phyloP scores from a whole-genome alignment of 1,139 yeast species.

The Hansenula sp. region DNA sequence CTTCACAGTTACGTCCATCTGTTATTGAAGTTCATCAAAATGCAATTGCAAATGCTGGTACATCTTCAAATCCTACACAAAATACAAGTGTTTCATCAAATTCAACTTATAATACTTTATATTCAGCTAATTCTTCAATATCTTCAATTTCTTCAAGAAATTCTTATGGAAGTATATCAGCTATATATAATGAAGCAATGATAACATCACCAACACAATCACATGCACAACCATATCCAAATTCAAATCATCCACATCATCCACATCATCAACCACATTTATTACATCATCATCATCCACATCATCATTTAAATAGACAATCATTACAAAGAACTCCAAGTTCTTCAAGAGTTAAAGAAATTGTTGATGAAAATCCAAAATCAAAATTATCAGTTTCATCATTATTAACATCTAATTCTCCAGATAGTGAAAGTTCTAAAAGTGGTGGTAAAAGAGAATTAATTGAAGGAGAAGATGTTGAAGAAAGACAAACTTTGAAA shows the following conservation, averaged over 20 bases:
- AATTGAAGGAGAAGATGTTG: too few species aligned
- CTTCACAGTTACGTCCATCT: slow-evolving; percentile 39
- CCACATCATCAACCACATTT: background rate
- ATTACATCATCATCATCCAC: background rate
- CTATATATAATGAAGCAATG: background rate
- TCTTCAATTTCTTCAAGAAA: slow-evolving; percentile 19
- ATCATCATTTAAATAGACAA: background rate
- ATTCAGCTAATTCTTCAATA: slow-evolving; percentile 20
- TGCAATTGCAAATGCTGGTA: background rate
- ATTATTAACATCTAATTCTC: background rate
- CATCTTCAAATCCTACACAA: background rate
- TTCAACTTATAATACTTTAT: slow-evolving; percentile 17
- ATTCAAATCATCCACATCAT: background rate
- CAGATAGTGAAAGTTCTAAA: background rate
- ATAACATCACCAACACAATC: background rate
- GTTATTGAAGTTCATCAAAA: slow-evolving; percentile 34
- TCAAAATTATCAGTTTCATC: slow-evolving; percentile 1
- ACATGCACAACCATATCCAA: background rate
- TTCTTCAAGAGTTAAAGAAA: background rate
- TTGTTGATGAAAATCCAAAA: background rate
- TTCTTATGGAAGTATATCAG: slow-evolving; percentile 10
- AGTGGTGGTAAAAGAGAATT: background rate
- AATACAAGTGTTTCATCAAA: slow-evolving; percentile 17
- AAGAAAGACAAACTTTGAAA: too few species aligned
- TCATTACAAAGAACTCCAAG: background rate